Base-by-base conservation (phyloP, 2,329 filamentous ascomycete genomes). In the Fusarium kyushuense region DNA sequence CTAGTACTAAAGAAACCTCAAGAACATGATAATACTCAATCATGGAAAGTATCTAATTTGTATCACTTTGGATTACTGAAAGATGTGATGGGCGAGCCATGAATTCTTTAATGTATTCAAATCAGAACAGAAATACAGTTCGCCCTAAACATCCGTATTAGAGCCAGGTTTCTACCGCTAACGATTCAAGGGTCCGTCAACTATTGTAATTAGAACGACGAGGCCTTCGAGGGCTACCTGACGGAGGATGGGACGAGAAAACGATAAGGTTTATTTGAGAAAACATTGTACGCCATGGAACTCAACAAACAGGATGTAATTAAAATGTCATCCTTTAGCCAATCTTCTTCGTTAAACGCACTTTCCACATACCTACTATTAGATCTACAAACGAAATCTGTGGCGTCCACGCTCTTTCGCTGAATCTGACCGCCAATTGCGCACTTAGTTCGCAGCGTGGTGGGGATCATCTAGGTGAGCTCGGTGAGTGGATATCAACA, bases 401-500 rank as follows among this genome's bases (percentile, higher is more conserved):
- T 49, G 23, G 32, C 45, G 56, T n/a, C 33, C 41, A 27, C 5
- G 6, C 27, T 27, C 40, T 38, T 21, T 25, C 41, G 29, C 42
- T 32, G n/a, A 51, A 38, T 52, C 63, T 60, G 47, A 69, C 60
- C 65, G 65, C 65, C 47, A 55, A 69, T 57, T 30, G 9, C n/a
- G 21, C 8, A 49, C 21, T n/a, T 36, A 33, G 46, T 53, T 68
- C 47, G 41, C 42, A 51, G 46, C 35, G 17, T 56, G 49, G 45
- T 17, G 23, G 32, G 47, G 32, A 65, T 29, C 29, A 3, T 52
- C 17, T 23, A 46, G 47, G 65, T 53, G 41, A 60, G 54, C 54
- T 69, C 43, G 47, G 59, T 69, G 54, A 69, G 42, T 27, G 45
- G 29, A 17, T 33, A 33, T 5, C 14, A 23, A n/a, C 12, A 32